Evolutionary conservation across 1,284 basidiomycete genomes (phyloP).

Genomic region (Meripilus lineatus): DNA sequence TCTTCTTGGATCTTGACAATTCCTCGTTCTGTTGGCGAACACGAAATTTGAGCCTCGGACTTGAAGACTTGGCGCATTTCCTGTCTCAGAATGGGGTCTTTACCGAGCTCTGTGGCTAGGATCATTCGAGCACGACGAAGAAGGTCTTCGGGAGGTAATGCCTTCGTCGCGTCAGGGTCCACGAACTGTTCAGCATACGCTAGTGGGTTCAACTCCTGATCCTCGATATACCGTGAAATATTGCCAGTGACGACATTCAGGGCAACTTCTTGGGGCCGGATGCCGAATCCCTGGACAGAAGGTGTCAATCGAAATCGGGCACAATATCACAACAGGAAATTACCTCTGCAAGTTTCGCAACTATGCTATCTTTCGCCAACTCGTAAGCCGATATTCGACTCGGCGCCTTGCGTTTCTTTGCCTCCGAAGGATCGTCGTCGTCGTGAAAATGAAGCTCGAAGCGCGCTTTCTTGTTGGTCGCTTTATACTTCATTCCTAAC

Average conservation of each 20-base stretch:
- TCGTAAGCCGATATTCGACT: conserved; percentile 87
- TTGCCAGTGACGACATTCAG: conserved; percentile 66
- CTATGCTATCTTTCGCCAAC: conserved; percentile 74
- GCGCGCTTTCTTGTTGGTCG: conserved; percentile 69
- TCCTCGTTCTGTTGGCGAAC: conserved; percentile 91
- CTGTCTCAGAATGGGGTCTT: conserved; percentile 86
- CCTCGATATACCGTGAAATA: conserved; percentile 69
- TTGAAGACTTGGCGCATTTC: conserved; percentile 79
- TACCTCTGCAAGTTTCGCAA: conserved; percentile 75
- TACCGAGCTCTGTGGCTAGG: conserved; percentile 86
- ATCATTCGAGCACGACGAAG: conserved; percentile 80
- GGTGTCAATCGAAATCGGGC: conserved; percentile 3
- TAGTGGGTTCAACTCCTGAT: conserved; percentile 68
- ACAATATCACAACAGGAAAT: conserved; percentile 17
- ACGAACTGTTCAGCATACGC: conserved; percentile 75
- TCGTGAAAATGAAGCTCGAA: conserved; percentile 69
- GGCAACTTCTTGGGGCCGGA: conserved; percentile 75
- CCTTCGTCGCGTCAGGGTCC: conserved; percentile 57
- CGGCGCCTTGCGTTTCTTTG: conserved; percentile 74
- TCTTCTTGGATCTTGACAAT: conserved; percentile 85
- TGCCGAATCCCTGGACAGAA: conserved; percentile 64
- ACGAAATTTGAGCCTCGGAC: conserved; percentile 73
- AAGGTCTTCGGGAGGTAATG: conserved; percentile 56
- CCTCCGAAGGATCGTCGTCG: conserved; percentile 51
- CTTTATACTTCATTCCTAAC: conserved; percentile 82